These are phyloP conservation scores for Bipolaris zeicola DNA, from an alignment of 2,329 filamentous ascomycete genomes.

Conservation along the genomic window DNA sequence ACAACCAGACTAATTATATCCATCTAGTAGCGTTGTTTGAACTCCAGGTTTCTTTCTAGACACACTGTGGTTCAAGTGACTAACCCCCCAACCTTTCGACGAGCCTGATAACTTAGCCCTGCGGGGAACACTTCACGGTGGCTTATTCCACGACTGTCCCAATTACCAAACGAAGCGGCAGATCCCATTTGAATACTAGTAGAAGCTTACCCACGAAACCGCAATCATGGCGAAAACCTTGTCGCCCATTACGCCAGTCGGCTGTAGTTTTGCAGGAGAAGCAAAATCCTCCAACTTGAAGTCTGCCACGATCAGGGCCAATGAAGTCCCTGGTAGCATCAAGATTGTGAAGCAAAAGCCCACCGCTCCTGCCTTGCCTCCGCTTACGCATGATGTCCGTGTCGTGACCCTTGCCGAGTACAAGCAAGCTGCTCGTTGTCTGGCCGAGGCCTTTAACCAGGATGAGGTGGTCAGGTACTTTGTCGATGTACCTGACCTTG, in stretches of 20 bases:
- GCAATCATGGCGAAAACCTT: conserved; percentile 55
- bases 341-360: conserved; percentile 38
- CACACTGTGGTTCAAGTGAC: conserved; percentile 43
- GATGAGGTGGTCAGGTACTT: conserved; percentile 78
- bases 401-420: conserved; percentile 69
- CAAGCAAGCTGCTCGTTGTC: conserved; percentile 70
- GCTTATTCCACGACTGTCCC: conserved; percentile 46
- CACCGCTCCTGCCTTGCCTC: conserved; percentile 25
- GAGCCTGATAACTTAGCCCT: conserved; percentile 24
- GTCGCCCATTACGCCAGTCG: conserved; percentile 34
- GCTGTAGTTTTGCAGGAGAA: conserved; percentile 39
- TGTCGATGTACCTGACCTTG: conserved; percentile 72
- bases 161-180: conserved; percentile 54
- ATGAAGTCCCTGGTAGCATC: conserved; percentile 41
- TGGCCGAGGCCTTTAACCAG: conserved; percentile 77
- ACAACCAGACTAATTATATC: conserved; percentile 41
- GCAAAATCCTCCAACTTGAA: conserved; percentile 49
- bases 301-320: conserved; percentile 34
- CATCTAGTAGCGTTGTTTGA: conserved; percentile 44
- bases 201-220: conserved; percentile 45
- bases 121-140: conserved; percentile 47
- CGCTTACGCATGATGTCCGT: conserved; percentile 60
- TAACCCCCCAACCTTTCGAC: conserved; percentile 25
- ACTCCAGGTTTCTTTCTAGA: conserved; percentile 32
- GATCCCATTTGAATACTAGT: conserved; percentile 55